phyloP scores from a whole-genome alignment of 306 rosid genomes.

The Lablab purpureus region DNA sequence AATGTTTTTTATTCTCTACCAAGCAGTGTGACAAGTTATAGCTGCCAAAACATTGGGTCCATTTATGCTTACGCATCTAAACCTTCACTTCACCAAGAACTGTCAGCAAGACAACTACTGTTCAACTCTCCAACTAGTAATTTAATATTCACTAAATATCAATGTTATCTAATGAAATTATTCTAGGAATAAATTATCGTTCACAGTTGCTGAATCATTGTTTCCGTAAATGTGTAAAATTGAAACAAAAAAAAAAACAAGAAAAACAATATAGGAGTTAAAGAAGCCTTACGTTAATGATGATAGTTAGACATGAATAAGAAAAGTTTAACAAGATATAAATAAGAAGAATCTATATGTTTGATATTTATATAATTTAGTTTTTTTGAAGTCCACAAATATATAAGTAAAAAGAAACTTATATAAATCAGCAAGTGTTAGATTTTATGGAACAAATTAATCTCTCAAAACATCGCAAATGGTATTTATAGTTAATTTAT shows the following conservation, averaged over 20 bases:
- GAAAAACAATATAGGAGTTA: not conserved
- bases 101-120: not conserved
- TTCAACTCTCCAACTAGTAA: slow-evolving; percentile 30
- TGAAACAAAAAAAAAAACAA: not conserved
- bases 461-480: too few relatives aligned
- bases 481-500: too few relatives aligned
- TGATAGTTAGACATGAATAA: not conserved
- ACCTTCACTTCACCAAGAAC: slow-evolving; percentile 30
- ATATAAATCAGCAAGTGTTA: not conserved
- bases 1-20: slow-evolving; percentile 1
- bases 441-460: too few relatives aligned
- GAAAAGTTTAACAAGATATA: not conserved
- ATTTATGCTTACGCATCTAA: slow-evolving; percentile 33
- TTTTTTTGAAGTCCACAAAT: not conserved
- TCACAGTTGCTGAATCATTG: not conserved
- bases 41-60: slow-evolving; percentile 35
- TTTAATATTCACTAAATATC: slow-evolving; percentile 28
- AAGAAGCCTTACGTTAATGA: not conserved
- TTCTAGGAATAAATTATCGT: not conserved
- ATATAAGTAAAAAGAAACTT: not conserved
- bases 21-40: slow-evolving; percentile 21
- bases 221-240: not conserved
- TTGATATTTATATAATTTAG: not conserved
- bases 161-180: not conserved
- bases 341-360: not conserved